Evolutionary conservation across 2,329 filamentous ascomycete genomes (phyloP), one percentile per base, ranked within the genome.

Genomic region (Ophiostoma australiae): DNA sequence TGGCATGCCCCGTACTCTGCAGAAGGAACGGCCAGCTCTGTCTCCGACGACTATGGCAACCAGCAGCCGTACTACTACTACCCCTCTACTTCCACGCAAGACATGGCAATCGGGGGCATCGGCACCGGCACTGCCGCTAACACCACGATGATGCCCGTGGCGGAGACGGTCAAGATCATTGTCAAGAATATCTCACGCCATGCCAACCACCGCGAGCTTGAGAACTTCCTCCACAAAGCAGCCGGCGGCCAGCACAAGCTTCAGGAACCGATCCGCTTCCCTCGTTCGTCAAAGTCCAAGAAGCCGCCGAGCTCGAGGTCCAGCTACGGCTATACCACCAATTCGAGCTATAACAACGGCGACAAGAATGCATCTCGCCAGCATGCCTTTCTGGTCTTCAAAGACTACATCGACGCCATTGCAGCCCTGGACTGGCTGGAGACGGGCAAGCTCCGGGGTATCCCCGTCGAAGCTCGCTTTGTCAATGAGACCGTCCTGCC

Each of bases 151-250:
- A 27, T 58, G n/a, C 52, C 52, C n/a, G 23, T 27, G 17, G 11
- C 52, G n/a, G 11, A 69, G 3, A 63, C 58, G 0, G 52, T 69
- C 70, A 73, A 73, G 63, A 44, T 74, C 6, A 23, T 73, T 4
- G 73, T 74, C 58, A 71, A 70, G 66, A 71, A 71, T 31, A 37
- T 74, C 17, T 73, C 72, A 11, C 71, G 71, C n/a, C 72, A 73
- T 17, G 69, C 70, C 4, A 63, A 31, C 69, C 41, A 10, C 37
- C 39, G 41, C 8, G 69, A 72, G n/a, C 55, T 73, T 20, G 68
- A 72, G 20, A 23, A 5, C 33, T 1, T 72, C 39, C 17, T 67
- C 73, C 37, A 33, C 63, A 33, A 44, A 4, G 68, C 58, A 1
- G 52, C 61, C 2, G 73, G 72, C 8, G 72, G 72, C 39, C 6